phyloP scores from a whole-genome alignment of 208 protist species.

The Acanthamoeba triangularis region DNA sequence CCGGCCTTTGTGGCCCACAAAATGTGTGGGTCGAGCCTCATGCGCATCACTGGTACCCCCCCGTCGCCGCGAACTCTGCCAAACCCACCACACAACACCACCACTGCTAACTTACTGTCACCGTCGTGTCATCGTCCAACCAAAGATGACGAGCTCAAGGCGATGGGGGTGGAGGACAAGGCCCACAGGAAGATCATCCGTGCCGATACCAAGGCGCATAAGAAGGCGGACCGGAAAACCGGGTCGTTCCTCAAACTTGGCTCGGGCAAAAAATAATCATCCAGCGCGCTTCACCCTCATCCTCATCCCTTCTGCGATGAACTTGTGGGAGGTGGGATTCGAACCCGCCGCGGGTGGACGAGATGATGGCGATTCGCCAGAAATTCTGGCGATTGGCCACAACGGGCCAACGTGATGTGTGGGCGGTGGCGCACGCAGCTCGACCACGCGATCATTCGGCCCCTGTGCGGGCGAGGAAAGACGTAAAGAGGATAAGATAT shows the following conservation, averaged over 20 bases:
- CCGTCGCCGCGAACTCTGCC: too few relatives aligned
- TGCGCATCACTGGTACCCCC: background rate
- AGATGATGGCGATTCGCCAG: background rate
- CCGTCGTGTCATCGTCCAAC: background rate
- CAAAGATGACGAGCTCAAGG: constrained; percentile 51
- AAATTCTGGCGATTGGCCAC: background rate
- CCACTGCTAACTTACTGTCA: background rate
- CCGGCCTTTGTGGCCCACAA: constrained; percentile 20
- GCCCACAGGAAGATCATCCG: background rate
- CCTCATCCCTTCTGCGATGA: too few relatives aligned
- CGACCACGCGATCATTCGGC: too few relatives aligned
- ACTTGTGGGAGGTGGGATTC: too few relatives aligned
- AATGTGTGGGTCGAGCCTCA: background rate
- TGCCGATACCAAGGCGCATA: background rate
- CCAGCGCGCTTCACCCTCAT: too few relatives aligned
- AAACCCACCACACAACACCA: background rate
- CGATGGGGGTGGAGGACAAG: constrained; percentile 40
- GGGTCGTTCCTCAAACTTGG: background rate
- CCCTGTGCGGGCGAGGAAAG: too few relatives aligned
- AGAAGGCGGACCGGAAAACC: constrained; percentile 24
- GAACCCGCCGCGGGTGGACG: background rate
- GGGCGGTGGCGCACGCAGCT: too few relatives aligned
- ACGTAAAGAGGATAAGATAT: too few relatives aligned
- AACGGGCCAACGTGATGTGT: background rate
- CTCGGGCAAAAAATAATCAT: background rate